Evolutionary conservation across 768 basidiomycete species (phyloP), one percentile per base, ranked within the genome.

Genomic region (Sistotremastrum suecicum): DNA sequence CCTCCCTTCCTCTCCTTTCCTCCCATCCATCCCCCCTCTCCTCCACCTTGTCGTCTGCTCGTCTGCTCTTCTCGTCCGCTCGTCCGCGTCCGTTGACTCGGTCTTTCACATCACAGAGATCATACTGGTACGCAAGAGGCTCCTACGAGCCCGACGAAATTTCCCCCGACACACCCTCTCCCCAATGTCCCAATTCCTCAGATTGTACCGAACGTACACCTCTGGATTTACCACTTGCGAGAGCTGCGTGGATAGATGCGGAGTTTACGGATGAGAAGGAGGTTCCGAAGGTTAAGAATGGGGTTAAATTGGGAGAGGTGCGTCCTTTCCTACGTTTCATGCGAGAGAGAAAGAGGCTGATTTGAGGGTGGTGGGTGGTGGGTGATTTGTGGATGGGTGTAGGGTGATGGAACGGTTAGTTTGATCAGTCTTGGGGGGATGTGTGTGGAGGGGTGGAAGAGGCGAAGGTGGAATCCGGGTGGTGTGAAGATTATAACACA

Each of bases 381-480:
- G 20, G 20, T 20, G 20, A 2, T 20, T 1, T 20, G 20, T 20
- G 20, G 20, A 2, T 20, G 20, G n/a, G n/a, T 20, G 20, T 20
- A 20, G 65, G 94, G 91, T 5, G 95, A 98, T 59, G 94, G 95
- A 8, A 97, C 95, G 2, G 90, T 91, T 28, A 78, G 78, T 53
- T 63, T 90, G 37, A 56, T 92, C 34, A 87, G 84, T 52, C 68
- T 91, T 44, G 94, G 91, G 10, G 78, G 85, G n/a, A 95, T 98
- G 90, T 97, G 94, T 55, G 80, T 84, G 7, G 88, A 90, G 57
- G 94, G 92, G 5, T 95, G 92, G 94, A 85, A 84, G 60, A 69
- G 79, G 47, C 72, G 72, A 50, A 69, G 80, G 45, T 97, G 89
- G 88, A 98, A 97, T 61, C 94, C 94, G 1, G 83, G 77, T 8